phyloP scores from a whole-genome alignment of 208 protist species.

The Trypanosoma cruzi region DNA sequence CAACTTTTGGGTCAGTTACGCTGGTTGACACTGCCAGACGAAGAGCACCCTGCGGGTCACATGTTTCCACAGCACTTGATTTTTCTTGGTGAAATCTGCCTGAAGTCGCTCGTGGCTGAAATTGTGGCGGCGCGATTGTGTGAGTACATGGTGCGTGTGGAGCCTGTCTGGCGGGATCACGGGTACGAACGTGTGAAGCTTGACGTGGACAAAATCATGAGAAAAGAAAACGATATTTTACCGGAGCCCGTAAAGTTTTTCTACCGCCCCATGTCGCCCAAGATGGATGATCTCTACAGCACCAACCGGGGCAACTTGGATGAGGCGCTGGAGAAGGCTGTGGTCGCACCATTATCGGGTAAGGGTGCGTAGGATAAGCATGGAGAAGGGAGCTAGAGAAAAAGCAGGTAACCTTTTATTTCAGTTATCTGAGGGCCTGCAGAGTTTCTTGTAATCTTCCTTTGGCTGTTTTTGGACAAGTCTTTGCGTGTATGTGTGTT shows the following conservation, averaged over 20 bases:
- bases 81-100: conserved; percentile 74
- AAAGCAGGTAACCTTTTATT: neutral
- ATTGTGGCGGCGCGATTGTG: conserved; percentile 77
- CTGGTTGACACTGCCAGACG: conserved; percentile 75
- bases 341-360: neutral
- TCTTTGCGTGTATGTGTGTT: neutral
- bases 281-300: conserved; percentile 68
- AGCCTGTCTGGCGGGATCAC: conserved; percentile 85
- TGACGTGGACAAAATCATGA: conserved; percentile 39
- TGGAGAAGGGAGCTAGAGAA: neutral
- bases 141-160: conserved; percentile 92
- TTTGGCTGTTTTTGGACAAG: too few species aligned
- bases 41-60: conserved; percentile 79
- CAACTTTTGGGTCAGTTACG: conserved; percentile 88
- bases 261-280: conserved; percentile 66
- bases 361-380: neutral
- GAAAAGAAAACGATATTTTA: conserved; percentile 44
- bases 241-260: conserved; percentile 60
- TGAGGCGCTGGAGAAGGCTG: conserved; percentile 32
- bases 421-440: too few species aligned
- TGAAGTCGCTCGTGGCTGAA: conserved; percentile 83
- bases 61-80: conserved; percentile 82
- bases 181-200: conserved; percentile 79
- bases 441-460: too few species aligned
- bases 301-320: conserved; percentile 26